Evolutionary conservation across 805 yeast genomes (phyloP).

Genomic region (Yarrowia sp.): DNA sequence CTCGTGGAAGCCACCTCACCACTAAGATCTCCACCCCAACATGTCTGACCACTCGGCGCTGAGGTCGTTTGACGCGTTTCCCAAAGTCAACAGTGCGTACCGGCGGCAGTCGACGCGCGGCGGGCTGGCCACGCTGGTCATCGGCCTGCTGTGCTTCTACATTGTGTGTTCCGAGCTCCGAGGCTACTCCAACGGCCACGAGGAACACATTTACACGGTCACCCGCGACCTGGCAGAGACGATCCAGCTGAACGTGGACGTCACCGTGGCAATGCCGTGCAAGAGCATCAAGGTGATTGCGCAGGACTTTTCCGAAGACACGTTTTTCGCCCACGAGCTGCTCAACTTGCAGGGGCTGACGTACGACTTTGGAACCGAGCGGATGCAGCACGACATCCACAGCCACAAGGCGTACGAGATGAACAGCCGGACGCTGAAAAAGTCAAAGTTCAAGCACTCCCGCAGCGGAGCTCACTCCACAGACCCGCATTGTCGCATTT

Average conservation of each 20-base stretch:
- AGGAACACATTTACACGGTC: conserved; percentile 79
- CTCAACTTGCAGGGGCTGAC: conserved; percentile 70
- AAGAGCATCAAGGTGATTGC: conserved; percentile 75
- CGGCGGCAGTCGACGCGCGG: conserved; percentile 79
- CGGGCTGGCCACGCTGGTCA: conserved; percentile 70
- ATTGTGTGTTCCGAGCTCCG: conserved; percentile 87
- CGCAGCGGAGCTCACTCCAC: not conserved
- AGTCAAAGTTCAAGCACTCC: conserved; percentile 2
- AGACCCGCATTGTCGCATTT: conserved; percentile 43
- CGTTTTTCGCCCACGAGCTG: conserved; percentile 77
- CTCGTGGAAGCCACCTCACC: conserved; percentile 8
- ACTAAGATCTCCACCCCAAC: not conserved
- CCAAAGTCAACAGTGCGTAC: conserved; percentile 74
- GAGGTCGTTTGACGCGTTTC: conserved; percentile 71
- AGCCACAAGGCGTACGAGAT: conserved; percentile 34
- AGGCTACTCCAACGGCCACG: conserved; percentile 79
- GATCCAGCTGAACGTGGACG: conserved; percentile 75
- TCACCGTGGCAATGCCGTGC: conserved; percentile 86
- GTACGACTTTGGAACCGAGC: conserved; percentile 39
- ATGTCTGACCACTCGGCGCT: conserved; percentile 25
- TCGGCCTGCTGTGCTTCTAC: conserved; percentile 67
- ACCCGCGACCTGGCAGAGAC: conserved; percentile 65
- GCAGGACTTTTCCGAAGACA: conserved; percentile 77
- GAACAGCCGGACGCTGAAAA: conserved; percentile 15
- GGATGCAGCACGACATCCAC: conserved; percentile 20